Percentiles rank a stretch among this genome's conserved stretches.
Evolutionary conservation across 306 rosid genomes (phyloP).

Genomic region (Biancaea sappan): DNA sequence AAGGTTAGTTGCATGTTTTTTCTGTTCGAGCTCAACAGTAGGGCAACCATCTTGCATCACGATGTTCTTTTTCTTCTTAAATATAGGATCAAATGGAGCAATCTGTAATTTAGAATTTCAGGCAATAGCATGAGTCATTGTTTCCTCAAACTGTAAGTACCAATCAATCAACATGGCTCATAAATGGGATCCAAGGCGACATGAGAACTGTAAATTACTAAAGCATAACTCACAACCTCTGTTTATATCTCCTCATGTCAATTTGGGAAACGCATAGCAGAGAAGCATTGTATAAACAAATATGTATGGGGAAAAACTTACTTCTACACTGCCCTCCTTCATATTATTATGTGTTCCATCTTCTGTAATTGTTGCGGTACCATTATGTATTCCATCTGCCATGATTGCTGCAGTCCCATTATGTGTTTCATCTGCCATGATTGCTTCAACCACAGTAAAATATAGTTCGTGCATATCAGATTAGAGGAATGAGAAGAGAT

Average conservation of each 20-base stretch:
- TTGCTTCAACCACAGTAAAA: constrained; percentile 34
- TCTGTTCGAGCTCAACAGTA: constrained; percentile 19
- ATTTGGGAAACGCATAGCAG: background rate
- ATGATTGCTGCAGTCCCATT: constrained; percentile 37
- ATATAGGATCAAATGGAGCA: constrained; percentile 58
- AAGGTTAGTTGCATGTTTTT: constrained; percentile 18
- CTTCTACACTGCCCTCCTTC: constrained; percentile 50
- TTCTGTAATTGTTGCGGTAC: constrained; percentile 41
- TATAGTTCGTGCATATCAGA: background rate
- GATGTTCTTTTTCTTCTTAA: constrained; percentile 70
- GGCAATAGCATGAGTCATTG: background rate
- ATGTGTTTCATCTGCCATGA: constrained; percentile 48
- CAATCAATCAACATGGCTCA: background rate
- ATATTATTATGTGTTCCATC: constrained; percentile 41
- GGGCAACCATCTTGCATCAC: constrained; percentile 45
- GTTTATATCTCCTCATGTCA: background rate
- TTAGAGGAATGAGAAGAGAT: background rate
- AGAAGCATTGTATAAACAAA: background rate
- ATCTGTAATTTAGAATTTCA: constrained; percentile 46
- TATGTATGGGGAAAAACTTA: constrained; percentile 31
- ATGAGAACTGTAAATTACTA: background rate
- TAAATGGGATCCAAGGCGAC: constrained; percentile 4
- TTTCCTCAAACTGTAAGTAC: background rate
- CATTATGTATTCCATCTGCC: constrained; percentile 40
- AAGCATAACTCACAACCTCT: background rate